Base-by-base conservation (phyloP, 2,329 filamentous ascomycete species). In the Xylaria sp. region DNA sequence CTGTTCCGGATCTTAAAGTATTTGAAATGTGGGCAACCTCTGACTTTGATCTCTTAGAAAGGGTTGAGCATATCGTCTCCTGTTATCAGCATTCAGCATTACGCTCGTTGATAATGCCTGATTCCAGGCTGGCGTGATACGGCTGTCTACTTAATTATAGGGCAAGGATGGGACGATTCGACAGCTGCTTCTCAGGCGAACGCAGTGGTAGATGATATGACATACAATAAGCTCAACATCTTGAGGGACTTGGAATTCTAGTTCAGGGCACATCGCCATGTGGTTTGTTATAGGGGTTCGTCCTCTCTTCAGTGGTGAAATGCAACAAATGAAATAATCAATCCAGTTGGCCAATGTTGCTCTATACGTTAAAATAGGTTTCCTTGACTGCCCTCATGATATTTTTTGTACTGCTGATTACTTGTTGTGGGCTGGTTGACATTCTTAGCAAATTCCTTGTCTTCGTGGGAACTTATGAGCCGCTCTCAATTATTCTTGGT, bases 41-140 rank as follows among this genome's bases (percentile, higher is more conserved):
- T 54, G 12, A 54, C 51, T 33, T n/a, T 41, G 39, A 8, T 33
- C 2, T 54, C 7, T 12, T 28, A 25, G 36, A n/a, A 3, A 36
- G n/a, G n/a, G 15, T 57, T 20, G 36, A 43, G 12, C 36, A 23
- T 57, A 43, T 15, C 36, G 8, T 43, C 41, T 41, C 25, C 55
- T 15, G 36, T 36, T 28, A 43, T 9, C 20, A 25, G 43, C 36
- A 18, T 5, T 41, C 12, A 43, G 55, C 36, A 41, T 3, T 9
- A 57, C 33, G n/a, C 55, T 36, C 5, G 36, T 43, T 25, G 36
- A 57, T 20, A 57, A n/a, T 41, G 36, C 55, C 18, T 57, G 36
- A 57, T 43, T 41, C 55, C 55, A 28, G 55, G 36, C 10, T 57
- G 55, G 55, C 36, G 55, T 25, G 55, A 57, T 25, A 43, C 55